These are phyloP conservation scores for Tolypocladium cylindrosporum DNA, from an alignment of 2,329 filamentous ascomycete species.

Conservation along the genomic window DNA sequence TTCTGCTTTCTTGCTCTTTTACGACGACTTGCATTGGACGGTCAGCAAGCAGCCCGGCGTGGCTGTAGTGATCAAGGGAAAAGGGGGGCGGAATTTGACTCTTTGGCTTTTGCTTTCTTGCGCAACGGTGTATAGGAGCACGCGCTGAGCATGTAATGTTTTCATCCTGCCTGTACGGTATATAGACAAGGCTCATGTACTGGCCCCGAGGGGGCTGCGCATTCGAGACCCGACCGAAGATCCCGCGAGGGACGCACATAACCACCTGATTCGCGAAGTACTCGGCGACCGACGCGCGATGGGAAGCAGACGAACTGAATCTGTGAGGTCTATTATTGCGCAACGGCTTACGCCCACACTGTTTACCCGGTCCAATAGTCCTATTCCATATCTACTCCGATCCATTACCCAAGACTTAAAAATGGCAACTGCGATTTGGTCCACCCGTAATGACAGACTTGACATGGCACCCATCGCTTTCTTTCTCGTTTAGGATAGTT, in stretches of 20 bases:
- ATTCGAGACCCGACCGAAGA: not conserved
- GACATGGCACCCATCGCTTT: not conserved
- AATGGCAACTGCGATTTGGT: not conserved
- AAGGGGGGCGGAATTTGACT: not conserved
- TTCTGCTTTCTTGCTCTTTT: not conserved
- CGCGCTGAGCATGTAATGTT: not conserved
- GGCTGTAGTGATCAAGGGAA: not conserved
- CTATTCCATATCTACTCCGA: not conserved
- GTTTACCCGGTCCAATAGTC: not conserved
- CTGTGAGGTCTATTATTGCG: not conserved
- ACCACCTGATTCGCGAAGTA: not conserved
- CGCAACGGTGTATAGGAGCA: not conserved
- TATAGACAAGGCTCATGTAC: not conserved
- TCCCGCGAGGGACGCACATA: not conserved
- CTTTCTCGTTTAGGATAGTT: not conserved
- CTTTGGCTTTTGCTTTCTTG: not conserved
- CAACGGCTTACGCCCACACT: not conserved
- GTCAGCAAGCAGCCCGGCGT: not conserved
- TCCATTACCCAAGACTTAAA: not conserved
- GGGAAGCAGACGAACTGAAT: not conserved
- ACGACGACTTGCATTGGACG: not conserved
- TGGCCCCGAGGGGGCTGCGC: not conserved
- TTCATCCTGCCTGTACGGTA: not conserved
- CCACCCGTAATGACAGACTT: not conserved
- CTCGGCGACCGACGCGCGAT: not conserved